These are phyloP conservation scores for Microcyclosporella mali DNA, from an alignment of 2,329 filamentous ascomycete species.

Conservation along the genomic window DNA sequence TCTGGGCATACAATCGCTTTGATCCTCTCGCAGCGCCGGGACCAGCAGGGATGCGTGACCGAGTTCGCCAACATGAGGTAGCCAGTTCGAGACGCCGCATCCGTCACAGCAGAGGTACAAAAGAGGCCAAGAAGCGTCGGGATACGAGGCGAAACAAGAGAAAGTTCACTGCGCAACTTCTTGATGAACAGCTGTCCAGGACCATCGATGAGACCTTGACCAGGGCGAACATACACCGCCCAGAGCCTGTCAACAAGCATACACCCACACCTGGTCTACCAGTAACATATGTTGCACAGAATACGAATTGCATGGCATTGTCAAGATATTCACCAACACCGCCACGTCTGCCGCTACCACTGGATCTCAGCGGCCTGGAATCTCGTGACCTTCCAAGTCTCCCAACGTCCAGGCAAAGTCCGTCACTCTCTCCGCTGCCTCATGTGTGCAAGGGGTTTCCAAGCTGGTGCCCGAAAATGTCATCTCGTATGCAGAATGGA, in stretches of 20 bases:
- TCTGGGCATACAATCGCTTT: conserved; percentile 25
- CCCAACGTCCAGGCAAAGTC: conserved; percentile 2
- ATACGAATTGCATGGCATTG: background rate
- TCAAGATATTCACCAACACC: conserved; percentile 11
- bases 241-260: background rate
- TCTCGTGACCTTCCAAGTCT: conserved; percentile 17
- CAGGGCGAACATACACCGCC: conserved; percentile 14
- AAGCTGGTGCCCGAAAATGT: conserved; percentile 25
- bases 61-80: conserved; percentile 11
- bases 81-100: conserved; percentile 17
- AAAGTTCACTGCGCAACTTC: conserved; percentile 24
- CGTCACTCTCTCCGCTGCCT: conserved; percentile 6
- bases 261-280: conserved; percentile 3
- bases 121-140: conserved; percentile 28
- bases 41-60: conserved; percentile 4
- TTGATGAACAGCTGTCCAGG: conserved; percentile 27
- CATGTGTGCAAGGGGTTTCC: conserved; percentile 15
- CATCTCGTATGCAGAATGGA: conserved; percentile 19
- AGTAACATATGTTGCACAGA: background rate
- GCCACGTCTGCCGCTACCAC: conserved; percentile 20
- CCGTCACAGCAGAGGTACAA: conserved; percentile 26
- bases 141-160: conserved; percentile 24
- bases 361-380: conserved; percentile 20
- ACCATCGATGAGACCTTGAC: conserved; percentile 25
- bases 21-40: conserved; percentile 16